Evolutionary conservation across 2,329 filamentous ascomycete genomes (phyloP), one percentile per base, ranked within the genome.

Genomic region (Bipolaris oryzae): DNA sequence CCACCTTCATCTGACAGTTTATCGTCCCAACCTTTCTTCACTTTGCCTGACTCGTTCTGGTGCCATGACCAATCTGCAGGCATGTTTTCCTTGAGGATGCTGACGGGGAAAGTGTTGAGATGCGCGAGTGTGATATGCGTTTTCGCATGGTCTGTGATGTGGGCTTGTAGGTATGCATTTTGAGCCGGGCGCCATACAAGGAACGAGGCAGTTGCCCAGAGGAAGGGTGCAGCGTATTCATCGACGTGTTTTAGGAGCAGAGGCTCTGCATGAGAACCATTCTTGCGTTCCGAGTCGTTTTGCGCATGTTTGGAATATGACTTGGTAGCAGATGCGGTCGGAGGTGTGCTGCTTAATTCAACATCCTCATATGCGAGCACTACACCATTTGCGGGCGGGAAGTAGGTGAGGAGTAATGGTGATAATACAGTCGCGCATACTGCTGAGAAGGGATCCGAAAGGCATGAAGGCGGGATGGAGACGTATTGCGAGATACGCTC

Each of bases 31-130:
- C 64, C 60, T 42, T 69, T 69, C 57, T 57, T 64, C 54, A 58
- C 62, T 39, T 60, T 57, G 34, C 46, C 66, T 53, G 44, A 60
- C 16, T 57, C 60, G 55, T 77, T 41, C 3, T 52, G 70, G 50
- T 78, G 72, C 89, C 92, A 98, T 59, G 81, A 86, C 95, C 94
- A 99, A 21, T 85, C 84, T 13, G 79, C 76, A 0, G 95, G 95
- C 15, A 99, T 80, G 34, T 91, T 83, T 58, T 85, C 85, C 20
- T 88, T 83, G 68, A 94, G 89, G 57, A 99, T 90, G 41, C 89
- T 91, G 1, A 94, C 91, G 66, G 95, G 96, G 82, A 98, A 98
- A 63, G 92, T 86, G 75, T 94, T 94, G 78, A 92, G 93, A 74
- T 92, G 95, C 10, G 96, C 87, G 2, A 97, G 85, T 18, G 94